These are phyloP conservation scores for Pythium phragmitis DNA, from an alignment of 352 stramenopile species.

Conservation along the genomic window DNA sequence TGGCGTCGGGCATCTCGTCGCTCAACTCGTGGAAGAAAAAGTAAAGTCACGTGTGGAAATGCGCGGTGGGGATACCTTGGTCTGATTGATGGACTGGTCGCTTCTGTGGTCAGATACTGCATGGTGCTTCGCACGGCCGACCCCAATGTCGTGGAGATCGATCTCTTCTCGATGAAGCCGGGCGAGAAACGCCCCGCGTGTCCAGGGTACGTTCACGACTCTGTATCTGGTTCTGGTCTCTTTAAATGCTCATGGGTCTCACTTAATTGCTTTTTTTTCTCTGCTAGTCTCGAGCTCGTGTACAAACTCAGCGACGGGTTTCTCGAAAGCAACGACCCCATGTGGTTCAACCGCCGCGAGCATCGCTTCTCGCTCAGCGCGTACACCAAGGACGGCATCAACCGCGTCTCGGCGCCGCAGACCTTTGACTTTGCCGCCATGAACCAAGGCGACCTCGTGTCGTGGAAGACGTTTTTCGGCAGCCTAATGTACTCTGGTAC, in stretches of 20 bases:
- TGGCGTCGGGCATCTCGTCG: slow-evolving; percentile 64
- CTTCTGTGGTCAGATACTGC: slow-evolving; percentile 48
- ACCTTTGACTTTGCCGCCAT: slow-evolving; percentile 62
- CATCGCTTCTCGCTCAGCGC: slow-evolving; percentile 64
- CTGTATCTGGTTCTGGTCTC: background rate
- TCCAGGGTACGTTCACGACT: slow-evolving; percentile 37
- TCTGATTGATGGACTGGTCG: background rate
- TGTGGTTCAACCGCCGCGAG: slow-evolving; percentile 72
- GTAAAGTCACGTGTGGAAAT: slow-evolving; percentile 24
- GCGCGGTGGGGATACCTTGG: background rate
- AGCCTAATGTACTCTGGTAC: slow-evolving; percentile 27
- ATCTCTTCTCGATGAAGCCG: slow-evolving; percentile 76
- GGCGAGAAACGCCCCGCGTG: slow-evolving; percentile 69
- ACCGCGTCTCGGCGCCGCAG: slow-evolving; percentile 57
- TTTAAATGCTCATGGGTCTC: background rate
- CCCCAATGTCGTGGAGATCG: slow-evolving; percentile 66
- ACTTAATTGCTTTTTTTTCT: background rate
- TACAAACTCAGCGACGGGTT: slow-evolving; percentile 62
- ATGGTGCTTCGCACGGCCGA: slow-evolving; percentile 66
- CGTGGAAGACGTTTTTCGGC: slow-evolving; percentile 73
- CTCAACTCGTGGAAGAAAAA: slow-evolving; percentile 84
- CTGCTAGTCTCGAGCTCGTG: slow-evolving; percentile 48
- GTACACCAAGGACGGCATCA: slow-evolving; percentile 63
- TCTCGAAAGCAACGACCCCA: slow-evolving; percentile 46
- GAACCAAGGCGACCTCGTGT: slow-evolving; percentile 53